These are phyloP conservation scores for Thyridium curvatum DNA, from an alignment of 2,329 filamentous ascomycete species.

Conservation along the genomic window DNA sequence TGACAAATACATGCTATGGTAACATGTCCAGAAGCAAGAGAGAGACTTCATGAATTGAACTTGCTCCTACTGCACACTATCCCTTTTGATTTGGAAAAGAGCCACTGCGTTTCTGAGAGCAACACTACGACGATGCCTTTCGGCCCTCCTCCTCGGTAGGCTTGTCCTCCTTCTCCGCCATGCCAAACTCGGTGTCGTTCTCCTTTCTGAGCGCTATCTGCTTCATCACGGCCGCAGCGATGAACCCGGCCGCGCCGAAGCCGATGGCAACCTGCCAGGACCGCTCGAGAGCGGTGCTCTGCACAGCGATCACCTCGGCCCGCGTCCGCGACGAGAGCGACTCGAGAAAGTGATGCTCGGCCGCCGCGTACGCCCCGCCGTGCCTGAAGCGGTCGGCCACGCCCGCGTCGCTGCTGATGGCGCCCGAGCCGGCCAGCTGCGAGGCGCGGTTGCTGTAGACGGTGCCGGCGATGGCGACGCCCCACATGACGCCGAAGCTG, in stretches of 20 bases:
- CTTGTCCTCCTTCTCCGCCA: slow-evolving; percentile 11
- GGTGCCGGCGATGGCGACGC: slow-evolving; percentile 33
- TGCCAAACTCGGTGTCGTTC: slow-evolving; percentile 19
- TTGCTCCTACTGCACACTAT: too few species aligned
- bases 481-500: slow-evolving; percentile 39
- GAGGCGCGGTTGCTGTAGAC: slow-evolving; percentile 26
- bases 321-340: slow-evolving; percentile 5
- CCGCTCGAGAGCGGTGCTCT: slow-evolving; percentile 6
- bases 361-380: slow-evolving; percentile 18
- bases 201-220: slow-evolving; percentile 15
- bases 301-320: slow-evolving; percentile 13
- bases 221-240: slow-evolving; percentile 12
- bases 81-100: too few species aligned
- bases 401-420: slow-evolving; percentile 8
- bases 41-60: neutral
- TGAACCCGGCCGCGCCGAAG: slow-evolving; percentile 16
- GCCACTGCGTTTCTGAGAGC: too few species aligned
- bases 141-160: too few species aligned
- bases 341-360: slow-evolving; percentile 10
- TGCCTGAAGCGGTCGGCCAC: slow-evolving; percentile 7
- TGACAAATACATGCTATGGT: neutral
- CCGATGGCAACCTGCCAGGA: slow-evolving; percentile 19
- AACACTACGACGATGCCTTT: too few species aligned
- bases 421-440: slow-evolving; percentile 7
- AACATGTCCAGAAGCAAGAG: neutral